Evolutionary conservation across 2,329 filamentous ascomycete genomes (phyloP).

Genomic region (Colletotrichum sp.): DNA sequence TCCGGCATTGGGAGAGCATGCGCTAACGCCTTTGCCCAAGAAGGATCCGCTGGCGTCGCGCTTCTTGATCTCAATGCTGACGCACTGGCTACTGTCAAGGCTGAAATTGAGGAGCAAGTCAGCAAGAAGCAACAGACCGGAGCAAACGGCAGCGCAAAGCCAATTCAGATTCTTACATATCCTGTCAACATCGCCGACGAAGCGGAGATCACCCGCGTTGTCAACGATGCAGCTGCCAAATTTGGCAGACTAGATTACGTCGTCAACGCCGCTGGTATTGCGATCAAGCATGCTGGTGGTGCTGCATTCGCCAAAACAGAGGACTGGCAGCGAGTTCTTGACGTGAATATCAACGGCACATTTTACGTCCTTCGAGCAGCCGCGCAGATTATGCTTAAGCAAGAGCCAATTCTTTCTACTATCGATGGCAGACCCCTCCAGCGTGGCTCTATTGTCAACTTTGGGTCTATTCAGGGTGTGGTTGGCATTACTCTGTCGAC

Average conservation of each 20-base stretch:
- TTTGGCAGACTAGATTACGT: slow-evolving; percentile 46
- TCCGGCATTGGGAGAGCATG: slow-evolving; percentile 36
- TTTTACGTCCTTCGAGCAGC: slow-evolving; percentile 45
- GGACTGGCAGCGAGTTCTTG: slow-evolving; percentile 45
- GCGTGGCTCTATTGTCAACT: slow-evolving; percentile 18
- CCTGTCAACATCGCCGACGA: slow-evolving; percentile 28
- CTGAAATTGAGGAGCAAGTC: slow-evolving; percentile 24
- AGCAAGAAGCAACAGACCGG: neutral
- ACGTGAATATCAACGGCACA: slow-evolving; percentile 47
- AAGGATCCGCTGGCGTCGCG: slow-evolving; percentile 32
- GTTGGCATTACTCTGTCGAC: slow-evolving; percentile 10
- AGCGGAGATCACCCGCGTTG: slow-evolving; percentile 27
- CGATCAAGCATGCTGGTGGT: slow-evolving; percentile 40
- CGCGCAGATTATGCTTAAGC: slow-evolving; percentile 47
- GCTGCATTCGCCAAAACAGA: slow-evolving; percentile 36
- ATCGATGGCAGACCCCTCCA: slow-evolving; percentile 29
- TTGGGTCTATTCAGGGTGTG: slow-evolving; percentile 11
- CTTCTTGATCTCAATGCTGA: slow-evolving; percentile 29
- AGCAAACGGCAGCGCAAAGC: no score
- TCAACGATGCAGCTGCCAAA: slow-evolving; percentile 28
- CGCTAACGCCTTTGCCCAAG: slow-evolving; percentile 29
- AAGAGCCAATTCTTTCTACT: slow-evolving; percentile 40
- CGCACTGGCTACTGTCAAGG: slow-evolving; percentile 6
- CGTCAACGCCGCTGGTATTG: slow-evolving; percentile 45
- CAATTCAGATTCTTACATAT: neutral